Evolutionary conservation across 73 alveolate species (phyloP).

Genomic region (Uronychia setigera): DNA sequence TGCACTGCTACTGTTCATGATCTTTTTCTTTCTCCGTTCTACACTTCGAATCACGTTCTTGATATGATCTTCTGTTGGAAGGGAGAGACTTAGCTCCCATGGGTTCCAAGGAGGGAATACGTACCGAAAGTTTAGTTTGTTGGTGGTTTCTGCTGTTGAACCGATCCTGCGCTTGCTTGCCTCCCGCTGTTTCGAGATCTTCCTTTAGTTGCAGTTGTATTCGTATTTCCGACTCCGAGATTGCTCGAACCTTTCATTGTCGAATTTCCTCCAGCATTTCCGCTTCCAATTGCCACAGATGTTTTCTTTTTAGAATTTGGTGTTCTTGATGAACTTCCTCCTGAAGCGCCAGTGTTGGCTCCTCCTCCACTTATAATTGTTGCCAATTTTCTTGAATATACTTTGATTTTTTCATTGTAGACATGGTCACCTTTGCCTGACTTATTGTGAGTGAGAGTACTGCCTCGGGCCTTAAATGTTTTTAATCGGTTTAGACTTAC

Average conservation of each 20-base stretch:
- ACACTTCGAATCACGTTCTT: slow-evolving; percentile 1
- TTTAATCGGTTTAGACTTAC: not conserved
- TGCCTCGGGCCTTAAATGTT: not conserved
- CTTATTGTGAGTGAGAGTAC: not conserved
- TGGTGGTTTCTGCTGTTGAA: not conserved
- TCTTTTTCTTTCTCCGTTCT: not conserved
- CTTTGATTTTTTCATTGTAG: not conserved
- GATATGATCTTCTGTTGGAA: not conserved
- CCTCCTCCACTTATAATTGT: not conserved
- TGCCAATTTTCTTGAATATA: not conserved
- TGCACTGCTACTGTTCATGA: not conserved
- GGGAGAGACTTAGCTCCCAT: not conserved
- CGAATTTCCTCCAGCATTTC: not conserved
- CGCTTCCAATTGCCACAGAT: not conserved
- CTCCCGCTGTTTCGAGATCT: not conserved
- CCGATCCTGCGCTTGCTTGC: not conserved
- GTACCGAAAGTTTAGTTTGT: not conserved
- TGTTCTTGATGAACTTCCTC: not conserved
- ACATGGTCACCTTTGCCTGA: not conserved
- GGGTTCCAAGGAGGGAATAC: not conserved
- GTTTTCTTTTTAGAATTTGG: not conserved
- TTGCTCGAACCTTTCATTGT: not conserved
- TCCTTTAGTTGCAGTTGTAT: not conserved
- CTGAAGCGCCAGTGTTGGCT: not conserved
- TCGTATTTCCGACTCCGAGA: no score